These are phyloP conservation scores for Botrytis byssoidea DNA, from an alignment of 2,329 filamentous ascomycete genomes.

Conservation along the genomic window DNA sequence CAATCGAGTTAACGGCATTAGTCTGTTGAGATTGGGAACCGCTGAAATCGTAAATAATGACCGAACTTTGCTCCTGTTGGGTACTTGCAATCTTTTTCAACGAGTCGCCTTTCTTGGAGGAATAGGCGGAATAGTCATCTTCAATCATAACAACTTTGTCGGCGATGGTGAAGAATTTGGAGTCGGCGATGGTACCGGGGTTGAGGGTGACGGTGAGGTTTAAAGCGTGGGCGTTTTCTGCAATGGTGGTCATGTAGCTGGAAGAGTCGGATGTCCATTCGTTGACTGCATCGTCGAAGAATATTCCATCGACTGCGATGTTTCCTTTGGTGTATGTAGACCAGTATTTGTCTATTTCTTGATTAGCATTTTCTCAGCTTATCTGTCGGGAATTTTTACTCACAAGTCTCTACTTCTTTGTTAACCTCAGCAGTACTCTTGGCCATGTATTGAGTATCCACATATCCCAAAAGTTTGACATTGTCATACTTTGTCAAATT, in stretches of 20 bases:
- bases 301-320: slow-evolving; percentile 7
- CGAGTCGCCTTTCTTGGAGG: not conserved
- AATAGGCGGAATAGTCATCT: not conserved
- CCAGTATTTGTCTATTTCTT: slow-evolving; percentile 16
- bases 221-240: not conserved
- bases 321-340: slow-evolving; percentile 11
- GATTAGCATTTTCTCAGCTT: not conserved
- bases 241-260: not conserved
- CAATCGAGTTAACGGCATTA: not conserved
- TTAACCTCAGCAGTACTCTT: not conserved
- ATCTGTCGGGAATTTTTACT: not conserved
- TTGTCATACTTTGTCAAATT: slow-evolving; percentile 7
- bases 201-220: slow-evolving; percentile 16
- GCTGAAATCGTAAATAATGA: slow-evolving; percentile 9
- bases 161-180: slow-evolving; percentile 3
- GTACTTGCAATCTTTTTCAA: not conserved
- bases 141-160: slow-evolving; percentile 16
- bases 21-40: not conserved
- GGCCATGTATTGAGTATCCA: slow-evolving; percentile 10
- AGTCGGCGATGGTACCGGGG: not conserved
- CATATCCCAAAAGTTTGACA: slow-evolving; percentile 19
- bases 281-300: slow-evolving; percentile 15
- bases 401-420: slow-evolving; percentile 15
- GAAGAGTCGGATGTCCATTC: not conserved
- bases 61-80: not conserved